Conservation (phyloP, 106 monocot genomes). For the Amphibolis antarctica region DNA sequence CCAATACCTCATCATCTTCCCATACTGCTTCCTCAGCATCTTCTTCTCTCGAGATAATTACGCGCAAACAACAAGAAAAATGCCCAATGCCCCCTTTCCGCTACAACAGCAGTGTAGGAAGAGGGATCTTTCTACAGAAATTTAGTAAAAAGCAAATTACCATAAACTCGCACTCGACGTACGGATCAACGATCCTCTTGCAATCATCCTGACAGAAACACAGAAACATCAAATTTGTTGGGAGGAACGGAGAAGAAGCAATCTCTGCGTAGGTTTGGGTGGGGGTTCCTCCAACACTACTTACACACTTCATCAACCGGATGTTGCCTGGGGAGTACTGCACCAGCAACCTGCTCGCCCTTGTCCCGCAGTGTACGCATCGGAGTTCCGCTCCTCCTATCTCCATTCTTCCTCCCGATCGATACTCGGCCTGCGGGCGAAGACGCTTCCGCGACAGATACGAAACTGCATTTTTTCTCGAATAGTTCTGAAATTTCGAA, state of each 20-base stretch:
- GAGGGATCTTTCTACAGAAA: neutral
- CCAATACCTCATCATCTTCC: too few species aligned
- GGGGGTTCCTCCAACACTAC: neutral
- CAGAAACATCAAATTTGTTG: neutral
- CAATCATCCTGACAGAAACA: constrained; percentile 47
- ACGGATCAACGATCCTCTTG: constrained; percentile 79
- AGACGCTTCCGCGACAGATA: neutral
- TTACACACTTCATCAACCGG: constrained; percentile 81
- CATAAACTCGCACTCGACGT: constrained; percentile 96
- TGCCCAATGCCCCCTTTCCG: too few species aligned
- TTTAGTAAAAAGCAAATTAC: constrained; percentile 13
- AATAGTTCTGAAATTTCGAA: too few species aligned
- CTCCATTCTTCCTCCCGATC: neutral
- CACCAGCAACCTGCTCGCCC: constrained; percentile 31
- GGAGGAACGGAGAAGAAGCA: neutral
- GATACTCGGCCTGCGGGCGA: neutral
- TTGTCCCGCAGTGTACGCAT: constrained; percentile 51
- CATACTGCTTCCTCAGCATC: too few species aligned
- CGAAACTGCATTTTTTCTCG: too few species aligned
- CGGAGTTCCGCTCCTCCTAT: neutral
- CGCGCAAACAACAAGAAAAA: too few species aligned
- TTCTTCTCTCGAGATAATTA: too few species aligned
- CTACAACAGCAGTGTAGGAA: neutral
- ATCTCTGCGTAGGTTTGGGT: neutral
- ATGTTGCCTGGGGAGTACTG: constrained; percentile 84